phyloP scores from a whole-genome alignment of 2,329 filamentous ascomycete species.

The Aspergillus sp. region DNA sequence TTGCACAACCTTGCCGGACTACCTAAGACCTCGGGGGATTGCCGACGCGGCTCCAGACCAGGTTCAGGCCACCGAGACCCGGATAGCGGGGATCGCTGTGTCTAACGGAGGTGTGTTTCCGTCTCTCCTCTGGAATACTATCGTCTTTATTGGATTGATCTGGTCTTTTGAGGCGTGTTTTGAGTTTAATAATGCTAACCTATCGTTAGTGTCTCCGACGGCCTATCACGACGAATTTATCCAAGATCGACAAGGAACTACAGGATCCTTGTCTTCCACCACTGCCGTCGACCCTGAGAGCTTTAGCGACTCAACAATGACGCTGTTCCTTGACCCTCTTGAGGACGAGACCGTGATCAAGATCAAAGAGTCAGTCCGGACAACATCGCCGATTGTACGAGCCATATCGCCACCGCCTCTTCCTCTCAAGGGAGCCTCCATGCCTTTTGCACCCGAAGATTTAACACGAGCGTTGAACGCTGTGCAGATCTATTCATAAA shows the following conservation, averaged over 20 bases:
- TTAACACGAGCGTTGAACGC: slow-evolving; percentile 43
- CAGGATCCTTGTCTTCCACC: slow-evolving; percentile 42
- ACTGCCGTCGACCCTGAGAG: slow-evolving; percentile 42
- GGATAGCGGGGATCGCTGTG: slow-evolving; percentile 20
- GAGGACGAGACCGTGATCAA: slow-evolving; percentile 34
- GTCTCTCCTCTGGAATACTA: background rate
- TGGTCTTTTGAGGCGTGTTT: background rate
- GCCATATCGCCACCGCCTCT: slow-evolving; percentile 31
- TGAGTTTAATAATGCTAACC: slow-evolving; percentile 18
- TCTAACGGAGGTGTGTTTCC: slow-evolving; percentile 26
- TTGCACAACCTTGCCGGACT: slow-evolving; percentile 34
- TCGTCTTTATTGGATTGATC: background rate
- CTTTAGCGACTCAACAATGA: slow-evolving; percentile 41
- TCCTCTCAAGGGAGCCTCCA: slow-evolving; percentile 30
- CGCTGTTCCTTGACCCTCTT: slow-evolving; percentile 35
- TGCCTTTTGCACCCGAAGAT: slow-evolving; percentile 42
- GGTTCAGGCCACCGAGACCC: slow-evolving; percentile 15
- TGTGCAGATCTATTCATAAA: slow-evolving; percentile 36
- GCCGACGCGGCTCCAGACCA: slow-evolving; percentile 27
- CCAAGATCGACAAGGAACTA: slow-evolving; percentile 31
- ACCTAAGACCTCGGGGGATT: slow-evolving; percentile 28
- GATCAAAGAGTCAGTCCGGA: slow-evolving; percentile 39
- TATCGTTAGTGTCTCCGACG: slow-evolving; percentile 24
- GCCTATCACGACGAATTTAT: slow-evolving; percentile 30
- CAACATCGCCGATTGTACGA: slow-evolving; percentile 37